phyloP scores from a whole-genome alignment of 1,284 basidiomycete genomes.

The Cerrena zonata region DNA sequence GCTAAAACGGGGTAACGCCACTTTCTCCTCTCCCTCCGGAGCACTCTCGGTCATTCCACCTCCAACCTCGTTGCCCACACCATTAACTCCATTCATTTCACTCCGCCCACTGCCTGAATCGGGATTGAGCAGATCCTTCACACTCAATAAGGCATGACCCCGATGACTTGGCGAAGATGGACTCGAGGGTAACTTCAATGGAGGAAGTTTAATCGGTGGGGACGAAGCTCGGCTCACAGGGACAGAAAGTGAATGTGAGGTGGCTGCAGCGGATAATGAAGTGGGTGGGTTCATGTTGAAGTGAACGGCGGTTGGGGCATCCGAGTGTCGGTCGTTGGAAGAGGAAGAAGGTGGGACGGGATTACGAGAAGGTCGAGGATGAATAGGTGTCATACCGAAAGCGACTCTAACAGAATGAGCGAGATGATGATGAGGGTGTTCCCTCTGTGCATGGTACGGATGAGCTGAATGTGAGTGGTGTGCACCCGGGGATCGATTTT shows the following conservation, averaged over 20 bases:
- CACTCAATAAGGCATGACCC: conserved; percentile 14
- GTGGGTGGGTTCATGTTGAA: conserved; percentile 16
- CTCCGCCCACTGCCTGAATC: conserved; percentile 17
- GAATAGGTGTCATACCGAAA: conserved; percentile 86
- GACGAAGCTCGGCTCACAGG: conserved; percentile 55
- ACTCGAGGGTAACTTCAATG: conserved; percentile 44
- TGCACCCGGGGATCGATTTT: conserved; percentile 1
- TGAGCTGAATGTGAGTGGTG: background rate
- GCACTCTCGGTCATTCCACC: conserved; percentile 10
- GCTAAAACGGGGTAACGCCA: conserved; percentile 55
- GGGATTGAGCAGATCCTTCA: conserved; percentile 17
- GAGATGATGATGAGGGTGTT: conserved; percentile 47
- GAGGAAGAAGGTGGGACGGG: conserved; percentile 1
- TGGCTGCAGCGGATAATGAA: conserved; percentile 8
- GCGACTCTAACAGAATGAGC: conserved; percentile 77
- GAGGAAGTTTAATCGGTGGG: conserved; percentile 66
- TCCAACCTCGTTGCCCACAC: background rate
- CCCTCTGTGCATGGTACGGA: conserved; percentile 7
- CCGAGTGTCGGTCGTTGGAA: conserved; percentile 25
- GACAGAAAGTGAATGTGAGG: conserved; percentile 27
- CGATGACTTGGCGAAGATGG: conserved; percentile 23
- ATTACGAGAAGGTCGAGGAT: conserved; percentile 28
- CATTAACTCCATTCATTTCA: conserved; percentile 1
- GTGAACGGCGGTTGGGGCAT: conserved; percentile 29
- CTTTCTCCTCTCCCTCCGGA: conserved; percentile 22